A percentile compares a stretch with the other conserved stretches of the same genome.
phyloP scores from a whole-genome alignment of 2,329 filamentous ascomycete species.

The Colletotrichum camelliae region DNA sequence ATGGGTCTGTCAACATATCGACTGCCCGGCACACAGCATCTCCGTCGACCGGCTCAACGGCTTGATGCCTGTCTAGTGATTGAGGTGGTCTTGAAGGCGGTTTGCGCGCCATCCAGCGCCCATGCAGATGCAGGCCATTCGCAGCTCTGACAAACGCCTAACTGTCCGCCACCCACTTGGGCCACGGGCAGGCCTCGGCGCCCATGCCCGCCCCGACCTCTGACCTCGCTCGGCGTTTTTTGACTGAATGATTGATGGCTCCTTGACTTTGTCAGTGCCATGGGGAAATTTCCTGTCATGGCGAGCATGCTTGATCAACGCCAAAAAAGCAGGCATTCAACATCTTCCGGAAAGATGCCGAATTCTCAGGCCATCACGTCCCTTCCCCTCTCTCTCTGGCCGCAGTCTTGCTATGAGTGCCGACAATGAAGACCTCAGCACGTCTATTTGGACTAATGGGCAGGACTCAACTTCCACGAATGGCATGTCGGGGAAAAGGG shows the following conservation, averaged over 20 bases:
- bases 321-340: not conserved
- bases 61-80: not conserved
- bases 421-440: not conserved
- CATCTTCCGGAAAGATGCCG: not conserved
- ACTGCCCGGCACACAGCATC: not conserved
- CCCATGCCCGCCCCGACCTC: not conserved
- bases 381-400: not conserved
- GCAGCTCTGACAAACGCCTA: not conserved
- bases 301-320: not conserved
- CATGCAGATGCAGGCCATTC: not conserved
- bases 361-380: not conserved
- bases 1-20: not conserved
- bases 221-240: not conserved
- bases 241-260: constrained; percentile 9
- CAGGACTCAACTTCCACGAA: constrained; percentile 5
- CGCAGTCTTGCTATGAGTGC: not conserved
- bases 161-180: not conserved
- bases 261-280: constrained; percentile 10
- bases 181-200: not conserved
- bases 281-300: not conserved
- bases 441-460: not conserved
- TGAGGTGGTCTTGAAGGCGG: not conserved
- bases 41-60: not conserved
- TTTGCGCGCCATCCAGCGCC: not conserved
- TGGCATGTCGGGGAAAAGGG: constrained; percentile 15